Percentiles rank a stretch among this genome's conserved stretches.
These are phyloP conservation scores for Graphiopsis chlorocephala DNA, from an alignment of 2,329 filamentous ascomycete species.

Conservation along the genomic window DNA sequence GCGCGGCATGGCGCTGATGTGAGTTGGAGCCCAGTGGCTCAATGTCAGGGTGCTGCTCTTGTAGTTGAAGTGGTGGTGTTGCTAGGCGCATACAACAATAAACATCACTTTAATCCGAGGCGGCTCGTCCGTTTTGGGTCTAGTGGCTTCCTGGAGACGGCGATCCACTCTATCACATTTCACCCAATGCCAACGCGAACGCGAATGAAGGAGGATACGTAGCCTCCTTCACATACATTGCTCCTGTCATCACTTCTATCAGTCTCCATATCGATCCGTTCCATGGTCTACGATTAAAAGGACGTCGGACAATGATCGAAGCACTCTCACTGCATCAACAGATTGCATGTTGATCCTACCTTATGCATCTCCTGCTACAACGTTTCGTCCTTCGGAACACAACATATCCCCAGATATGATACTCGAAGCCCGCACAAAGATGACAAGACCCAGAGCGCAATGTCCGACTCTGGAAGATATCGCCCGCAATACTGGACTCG, in stretches of 20 bases:
- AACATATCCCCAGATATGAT: background rate
- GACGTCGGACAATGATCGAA: background rate
- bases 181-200: background rate
- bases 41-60: background rate
- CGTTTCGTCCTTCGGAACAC: background rate
- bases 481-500: background rate
- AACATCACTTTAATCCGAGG: background rate
- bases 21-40: background rate
- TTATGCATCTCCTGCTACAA: background rate
- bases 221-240: background rate
- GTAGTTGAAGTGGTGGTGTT: background rate
- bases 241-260: background rate
- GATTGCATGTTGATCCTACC: background rate
- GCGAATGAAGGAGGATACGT: background rate
- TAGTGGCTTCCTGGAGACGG: background rate
- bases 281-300: background rate
- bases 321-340: background rate
- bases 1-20: constrained; percentile 30
- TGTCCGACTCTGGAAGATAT: background rate
- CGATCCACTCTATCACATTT: background rate
- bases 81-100: background rate
- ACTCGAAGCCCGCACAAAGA: background rate
- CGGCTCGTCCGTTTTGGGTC: background rate
- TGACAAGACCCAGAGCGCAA: background rate
- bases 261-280: background rate